Evolutionary conservation across 306 rosid genomes (phyloP).

Genomic region (Prinsepia uniflora): DNA sequence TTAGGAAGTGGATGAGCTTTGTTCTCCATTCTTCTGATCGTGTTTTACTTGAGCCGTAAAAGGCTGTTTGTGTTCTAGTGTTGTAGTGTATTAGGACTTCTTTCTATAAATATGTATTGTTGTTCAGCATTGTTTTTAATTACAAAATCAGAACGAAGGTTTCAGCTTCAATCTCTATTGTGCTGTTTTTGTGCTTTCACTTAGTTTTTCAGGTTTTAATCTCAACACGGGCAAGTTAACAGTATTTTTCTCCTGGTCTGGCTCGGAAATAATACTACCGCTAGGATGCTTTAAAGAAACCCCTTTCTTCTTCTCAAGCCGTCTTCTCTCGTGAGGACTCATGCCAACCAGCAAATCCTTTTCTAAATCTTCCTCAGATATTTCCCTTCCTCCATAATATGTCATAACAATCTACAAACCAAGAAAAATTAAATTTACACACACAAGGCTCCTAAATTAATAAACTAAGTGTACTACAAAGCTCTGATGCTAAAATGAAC

Average conservation of each 20-base stretch:
- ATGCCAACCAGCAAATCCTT: constrained; percentile 77
- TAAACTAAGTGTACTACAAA: neutral
- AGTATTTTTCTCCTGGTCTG: constrained; percentile 36
- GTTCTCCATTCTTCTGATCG: no score
- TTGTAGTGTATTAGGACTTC: no score
- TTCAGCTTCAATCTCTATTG: no score
- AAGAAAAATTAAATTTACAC: constrained; percentile 3
- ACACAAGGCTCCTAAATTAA: constrained; percentile 5
- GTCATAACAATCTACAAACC: constrained; percentile 61
- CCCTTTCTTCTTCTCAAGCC: constrained; percentile 65
- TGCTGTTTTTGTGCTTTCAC: no score
- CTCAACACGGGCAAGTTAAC: no score
- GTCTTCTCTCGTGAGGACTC: constrained; percentile 83
- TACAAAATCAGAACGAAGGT: no score
- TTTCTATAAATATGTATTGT: no score
- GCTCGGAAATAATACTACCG: constrained; percentile 27
- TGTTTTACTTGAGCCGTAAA: no score
- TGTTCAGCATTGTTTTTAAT: no score
- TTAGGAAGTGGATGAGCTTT: no score
- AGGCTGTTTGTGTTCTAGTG: no score
- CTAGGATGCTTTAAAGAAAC: constrained; percentile 41
- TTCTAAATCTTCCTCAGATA: constrained; percentile 77
- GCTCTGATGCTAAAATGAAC: neutral
- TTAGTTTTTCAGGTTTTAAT: no score
- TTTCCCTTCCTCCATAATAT: constrained; percentile 84